Evolutionary conservation across 768 basidiomycete genomes (phyloP).

Genomic region (Sarcodon aspratus): DNA sequence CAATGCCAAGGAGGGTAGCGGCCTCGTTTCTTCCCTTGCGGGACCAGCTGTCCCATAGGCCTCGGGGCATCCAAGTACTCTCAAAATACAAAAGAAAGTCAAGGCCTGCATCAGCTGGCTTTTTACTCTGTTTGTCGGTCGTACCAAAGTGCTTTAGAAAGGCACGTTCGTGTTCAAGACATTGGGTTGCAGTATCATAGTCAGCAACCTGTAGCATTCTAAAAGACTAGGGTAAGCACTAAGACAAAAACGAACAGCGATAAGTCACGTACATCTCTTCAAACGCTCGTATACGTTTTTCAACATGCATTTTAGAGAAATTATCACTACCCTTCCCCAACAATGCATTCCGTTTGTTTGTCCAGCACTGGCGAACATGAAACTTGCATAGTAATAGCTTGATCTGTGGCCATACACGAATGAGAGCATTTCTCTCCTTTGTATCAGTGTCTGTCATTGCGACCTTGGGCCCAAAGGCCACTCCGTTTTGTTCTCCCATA

Average conservation of each 20-base stretch:
- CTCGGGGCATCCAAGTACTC: conserved; percentile 13
- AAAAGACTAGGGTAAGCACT: background rate
- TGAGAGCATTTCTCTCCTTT: conserved; percentile 20
- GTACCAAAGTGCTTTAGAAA: background rate
- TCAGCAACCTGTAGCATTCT: conserved; percentile 1
- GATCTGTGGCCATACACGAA: conserved; percentile 17
- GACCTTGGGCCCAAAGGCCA: conserved; percentile 15
- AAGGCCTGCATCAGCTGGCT: conserved; percentile 5
- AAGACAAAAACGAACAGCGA: background rate
- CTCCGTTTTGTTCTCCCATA: conserved; percentile 6
- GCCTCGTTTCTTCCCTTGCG: conserved; percentile 14
- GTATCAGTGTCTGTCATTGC: conserved; percentile 24
- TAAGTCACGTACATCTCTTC: background rate
- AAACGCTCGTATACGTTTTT: background rate
- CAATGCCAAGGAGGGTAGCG: conserved; percentile 9
- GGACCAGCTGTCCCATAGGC: conserved; percentile 24
- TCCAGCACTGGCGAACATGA: conserved; percentile 26
- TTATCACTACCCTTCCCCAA: background rate
- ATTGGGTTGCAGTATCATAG: background rate
- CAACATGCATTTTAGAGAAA: background rate
- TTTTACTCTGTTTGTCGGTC: background rate
- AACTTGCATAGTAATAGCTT: conserved; percentile 25
- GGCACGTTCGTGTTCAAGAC: conserved; percentile 1
- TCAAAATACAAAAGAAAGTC: conserved; percentile 14
- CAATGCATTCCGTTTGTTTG: conserved; percentile 12